Percentiles rank a stretch among this genome's conserved stretches.
These are phyloP conservation scores for Henckelia pumila DNA, from an alignment of 257 asterid genomes.

Conservation along the genomic window DNA sequence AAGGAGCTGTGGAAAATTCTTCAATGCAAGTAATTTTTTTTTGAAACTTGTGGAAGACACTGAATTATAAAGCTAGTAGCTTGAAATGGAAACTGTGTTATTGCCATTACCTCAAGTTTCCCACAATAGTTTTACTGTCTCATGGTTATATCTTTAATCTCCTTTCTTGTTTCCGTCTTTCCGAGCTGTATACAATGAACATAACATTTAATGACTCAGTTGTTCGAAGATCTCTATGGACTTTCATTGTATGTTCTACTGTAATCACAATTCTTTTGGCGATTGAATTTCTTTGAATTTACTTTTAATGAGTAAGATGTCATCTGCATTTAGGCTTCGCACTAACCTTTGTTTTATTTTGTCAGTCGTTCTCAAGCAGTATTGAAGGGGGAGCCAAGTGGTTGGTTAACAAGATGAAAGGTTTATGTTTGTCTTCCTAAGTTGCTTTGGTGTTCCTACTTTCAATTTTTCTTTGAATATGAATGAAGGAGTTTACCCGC, in stretches of 20 bases:
- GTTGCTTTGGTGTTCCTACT: background rate
- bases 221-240: background rate
- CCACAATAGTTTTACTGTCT: background rate
- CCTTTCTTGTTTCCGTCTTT: background rate
- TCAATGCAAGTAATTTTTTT: no score
- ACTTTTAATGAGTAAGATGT: background rate
- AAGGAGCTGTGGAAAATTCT: background rate
- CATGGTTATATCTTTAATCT: background rate
- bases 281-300: no score
- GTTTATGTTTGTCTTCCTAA: slow-evolving; percentile 22
- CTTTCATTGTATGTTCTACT: no score
- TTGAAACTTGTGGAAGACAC: background rate
- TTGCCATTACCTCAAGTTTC: background rate
- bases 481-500: background rate
- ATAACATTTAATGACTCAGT: background rate
- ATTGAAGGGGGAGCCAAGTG: slow-evolving; percentile 66
- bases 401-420: slow-evolving; percentile 65
- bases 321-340: background rate
- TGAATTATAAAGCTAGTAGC: background rate
- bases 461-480: background rate
- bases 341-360: slow-evolving; percentile 14
- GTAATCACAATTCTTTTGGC: no score
- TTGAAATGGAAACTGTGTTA: background rate
- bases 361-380: slow-evolving; percentile 45
- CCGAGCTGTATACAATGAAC: background rate